phyloP scores from a whole-genome alignment of 2,329 filamentous ascomycete genomes.

The Scedosporium minutisporum region DNA sequence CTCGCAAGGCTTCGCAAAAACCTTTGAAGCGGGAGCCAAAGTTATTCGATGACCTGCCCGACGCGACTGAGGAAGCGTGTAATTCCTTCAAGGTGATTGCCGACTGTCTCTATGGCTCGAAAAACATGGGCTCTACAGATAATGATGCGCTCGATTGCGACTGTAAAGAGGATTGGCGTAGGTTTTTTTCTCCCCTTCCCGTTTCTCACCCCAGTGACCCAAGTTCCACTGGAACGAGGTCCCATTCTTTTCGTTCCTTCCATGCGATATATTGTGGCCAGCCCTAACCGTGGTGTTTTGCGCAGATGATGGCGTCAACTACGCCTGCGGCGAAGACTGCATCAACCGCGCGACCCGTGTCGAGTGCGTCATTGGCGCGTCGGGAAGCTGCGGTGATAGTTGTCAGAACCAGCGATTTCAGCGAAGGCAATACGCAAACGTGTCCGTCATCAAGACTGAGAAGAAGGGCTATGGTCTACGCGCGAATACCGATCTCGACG shows the following conservation, averaged over 20 bases:
- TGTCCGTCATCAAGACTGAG: constrained; percentile 93
- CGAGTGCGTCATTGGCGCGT: constrained; percentile 76
- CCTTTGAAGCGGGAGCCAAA: constrained; percentile 49
- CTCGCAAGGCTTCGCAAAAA: constrained; percentile 67
- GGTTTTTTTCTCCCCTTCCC: constrained; percentile 28
- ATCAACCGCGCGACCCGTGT: constrained; percentile 98
- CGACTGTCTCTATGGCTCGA: constrained; percentile 84
- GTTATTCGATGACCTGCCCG: constrained; percentile 65
- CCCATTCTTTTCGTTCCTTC: not conserved
- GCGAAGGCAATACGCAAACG: constrained; percentile 77
- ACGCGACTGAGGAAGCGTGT: constrained; percentile 69
- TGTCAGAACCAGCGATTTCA: constrained; percentile 97
- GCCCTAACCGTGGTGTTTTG: not conserved
- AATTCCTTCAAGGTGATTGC: constrained; percentile 70
- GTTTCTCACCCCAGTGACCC: too few species aligned
- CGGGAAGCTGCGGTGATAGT: constrained; percentile 67
- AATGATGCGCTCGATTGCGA: constrained; percentile 89
- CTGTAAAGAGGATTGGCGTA: constrained; percentile 91
- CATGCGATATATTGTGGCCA: not conserved
- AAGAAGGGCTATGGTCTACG: constrained; percentile 95
- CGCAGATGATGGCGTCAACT: constrained; percentile 55
- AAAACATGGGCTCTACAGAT: constrained; percentile 82
- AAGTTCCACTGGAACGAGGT: too few species aligned
- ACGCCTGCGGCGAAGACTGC: constrained; percentile 91
- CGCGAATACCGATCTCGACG: constrained; percentile 63